These are phyloP conservation scores for Gossypium davidsonii DNA, from an alignment of 441 rosid species.

Conservation along the genomic window DNA sequence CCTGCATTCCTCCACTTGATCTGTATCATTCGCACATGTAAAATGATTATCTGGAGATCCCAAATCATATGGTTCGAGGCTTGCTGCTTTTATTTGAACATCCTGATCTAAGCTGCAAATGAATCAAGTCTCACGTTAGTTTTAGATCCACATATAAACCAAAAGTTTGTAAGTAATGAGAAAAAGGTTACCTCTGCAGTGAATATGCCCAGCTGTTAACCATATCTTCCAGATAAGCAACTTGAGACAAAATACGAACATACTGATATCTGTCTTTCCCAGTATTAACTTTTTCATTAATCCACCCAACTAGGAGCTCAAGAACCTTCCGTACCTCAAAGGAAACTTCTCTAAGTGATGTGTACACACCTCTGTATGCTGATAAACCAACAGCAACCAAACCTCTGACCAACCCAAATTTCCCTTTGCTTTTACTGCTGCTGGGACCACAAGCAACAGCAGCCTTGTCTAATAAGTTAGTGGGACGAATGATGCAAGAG, in stretches of 20 bases:
- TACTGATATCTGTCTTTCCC: conserved; percentile 81
- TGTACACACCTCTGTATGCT: conserved; percentile 72
- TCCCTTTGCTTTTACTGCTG: conserved; percentile 57
- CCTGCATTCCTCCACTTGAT: conserved; percentile 27
- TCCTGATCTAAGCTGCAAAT: conserved; percentile 63
- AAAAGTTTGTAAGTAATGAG: conserved; percentile 8
- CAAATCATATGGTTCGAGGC: conserved; percentile 27
- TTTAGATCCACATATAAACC: conserved; percentile 14
- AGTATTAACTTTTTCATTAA: conserved; percentile 65
- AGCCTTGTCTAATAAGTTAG: conserved; percentile 36
- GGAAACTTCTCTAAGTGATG: conserved; percentile 71
- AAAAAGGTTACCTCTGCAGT: conserved; percentile 61
- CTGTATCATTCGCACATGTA: conserved; percentile 16
- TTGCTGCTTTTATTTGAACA: conserved; percentile 32
- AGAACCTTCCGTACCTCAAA: conserved; percentile 81
- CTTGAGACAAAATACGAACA: conserved; percentile 77
- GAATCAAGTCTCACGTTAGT: conserved; percentile 26
- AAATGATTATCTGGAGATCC: conserved; percentile 27
- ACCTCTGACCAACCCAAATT: conserved; percentile 67
- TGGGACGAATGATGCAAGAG: conserved; percentile 77
- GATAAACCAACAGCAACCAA: conserved; percentile 79
- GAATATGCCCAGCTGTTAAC: conserved; percentile 89
- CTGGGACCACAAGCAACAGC: conserved; percentile 28
- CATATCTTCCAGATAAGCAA: conserved; percentile 88
- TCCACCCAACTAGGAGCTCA: conserved; percentile 73